Evolutionary conservation across 75 land plant species (phyloP), one percentile per base, ranked within the genome.

Genomic region (Cryptomeria japonica): DNA sequence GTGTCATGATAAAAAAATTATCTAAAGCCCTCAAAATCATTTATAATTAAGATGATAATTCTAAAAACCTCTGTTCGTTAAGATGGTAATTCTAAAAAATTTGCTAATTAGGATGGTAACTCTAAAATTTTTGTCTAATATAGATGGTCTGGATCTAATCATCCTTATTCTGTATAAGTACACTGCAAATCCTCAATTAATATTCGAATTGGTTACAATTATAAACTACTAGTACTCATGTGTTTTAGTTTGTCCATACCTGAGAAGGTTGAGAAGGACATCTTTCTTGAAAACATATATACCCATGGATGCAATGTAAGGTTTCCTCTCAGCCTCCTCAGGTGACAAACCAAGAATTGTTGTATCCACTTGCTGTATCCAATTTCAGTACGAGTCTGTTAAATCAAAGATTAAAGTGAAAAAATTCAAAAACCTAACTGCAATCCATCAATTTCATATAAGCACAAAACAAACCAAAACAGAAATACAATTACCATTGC

Each of bases 251-350:
- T 82, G n/a, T 9, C 79, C 16, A 0, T 83, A 92, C 93, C 93
- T 92, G 80, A 92, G 79, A 12, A 92, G 88, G 56, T 92, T 92
- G 16, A 92, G 79, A 39, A 92, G 90, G 15, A 92, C 76, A 38
- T 92, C 92, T 82, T 85, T 88, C 85, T 83, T 91, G 85, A 92
- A 92, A 32, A 92, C 93, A 89, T 92, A 92, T 82, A 92, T 91
- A 8, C 93, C 93, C 93, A 92, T 92, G 8, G 93, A 92, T 73
- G 93, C 93, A 91, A 92, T 92, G 78, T 92, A 92, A 38, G 93
- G 93, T 77, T 51, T 91, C 86, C 85, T 79, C 68, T 89, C 82
- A 36, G 93, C 93, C 34, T 92, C 90, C 70, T 92, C 79, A 8
- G 90, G 90, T 34, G 93, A 88, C 38, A 92, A 87, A 34, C 93